Percentiles rank a stretch among this genome's conserved stretches.
Evolutionary conservation across 768 basidiomycete species (phyloP).

Genomic region (Tricholomella constricta): DNA sequence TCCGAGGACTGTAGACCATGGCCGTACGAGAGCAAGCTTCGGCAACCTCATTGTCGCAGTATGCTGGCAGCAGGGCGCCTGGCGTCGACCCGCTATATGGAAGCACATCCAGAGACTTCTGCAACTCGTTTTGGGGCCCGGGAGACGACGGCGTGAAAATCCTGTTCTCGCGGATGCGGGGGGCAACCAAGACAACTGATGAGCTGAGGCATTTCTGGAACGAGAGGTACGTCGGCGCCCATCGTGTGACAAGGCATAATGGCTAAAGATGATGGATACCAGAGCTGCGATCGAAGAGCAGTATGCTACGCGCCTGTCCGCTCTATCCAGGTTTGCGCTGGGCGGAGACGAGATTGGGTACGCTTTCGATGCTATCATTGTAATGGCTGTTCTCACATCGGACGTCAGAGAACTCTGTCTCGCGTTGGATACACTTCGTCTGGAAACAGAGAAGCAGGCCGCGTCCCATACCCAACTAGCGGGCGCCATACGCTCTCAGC

Average conservation of each 20-base stretch:
- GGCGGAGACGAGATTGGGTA: conserved; percentile 94
- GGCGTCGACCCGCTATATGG: conserved; percentile 47
- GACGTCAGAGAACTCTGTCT: conserved; percentile 71
- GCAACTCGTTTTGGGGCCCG: conserved; percentile 94
- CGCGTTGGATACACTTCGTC: conserved; percentile 75
- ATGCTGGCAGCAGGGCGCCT: conserved; percentile 52
- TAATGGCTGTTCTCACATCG: conserved; percentile 5
- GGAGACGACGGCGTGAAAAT: conserved; percentile 88
- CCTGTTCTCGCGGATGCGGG: conserved; percentile 85
- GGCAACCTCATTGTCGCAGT: conserved; percentile 69
- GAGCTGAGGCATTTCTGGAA: conserved; percentile 90
- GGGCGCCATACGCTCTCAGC: conserved; percentile 65
- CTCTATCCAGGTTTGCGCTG: conserved; percentile 73
- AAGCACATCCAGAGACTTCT: conserved; percentile 64
- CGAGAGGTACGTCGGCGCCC: conserved; percentile 67
- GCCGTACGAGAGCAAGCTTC: conserved; percentile 69
- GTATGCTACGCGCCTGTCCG: conserved; percentile 79
- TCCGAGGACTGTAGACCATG: conserved; percentile 38
- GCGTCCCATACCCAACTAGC: conserved; percentile 72
- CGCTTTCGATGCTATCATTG: conserved; percentile 26
- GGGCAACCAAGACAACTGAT: conserved; percentile 82
- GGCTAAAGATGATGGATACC: conserved; percentile 7
- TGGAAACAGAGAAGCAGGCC: conserved; percentile 84
- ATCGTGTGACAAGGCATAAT: background rate
- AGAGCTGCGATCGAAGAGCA: conserved; percentile 94